Percentiles rank a stretch among this genome's conserved stretches.
Conservation (phyloP, 768 basidiomycete genomes). For the Amylocystis lapponica region DNA sequence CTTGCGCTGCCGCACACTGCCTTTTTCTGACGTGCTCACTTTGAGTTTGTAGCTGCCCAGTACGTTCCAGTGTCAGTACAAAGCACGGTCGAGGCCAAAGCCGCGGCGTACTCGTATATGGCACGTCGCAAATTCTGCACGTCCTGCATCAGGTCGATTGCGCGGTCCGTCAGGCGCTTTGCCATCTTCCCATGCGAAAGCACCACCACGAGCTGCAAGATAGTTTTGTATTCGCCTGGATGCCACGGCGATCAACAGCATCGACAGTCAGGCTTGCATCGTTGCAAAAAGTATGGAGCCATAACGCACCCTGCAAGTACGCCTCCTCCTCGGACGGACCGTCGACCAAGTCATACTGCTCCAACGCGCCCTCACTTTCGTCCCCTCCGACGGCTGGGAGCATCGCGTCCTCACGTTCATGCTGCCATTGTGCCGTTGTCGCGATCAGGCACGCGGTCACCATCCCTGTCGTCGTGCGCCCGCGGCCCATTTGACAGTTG, state of each 20-base stretch:
- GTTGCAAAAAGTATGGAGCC: not conserved
- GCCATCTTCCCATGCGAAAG: slow-evolving; percentile 90
- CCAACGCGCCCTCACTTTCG: slow-evolving; percentile 29
- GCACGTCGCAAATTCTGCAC: slow-evolving; percentile 96
- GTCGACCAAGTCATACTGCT: slow-evolving; percentile 65
- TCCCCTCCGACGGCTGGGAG: slow-evolving; percentile 15
- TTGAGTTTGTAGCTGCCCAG: slow-evolving; percentile 83
- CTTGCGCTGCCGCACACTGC: slow-evolving; percentile 70
- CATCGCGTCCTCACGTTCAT: slow-evolving; percentile 30
- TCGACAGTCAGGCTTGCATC: not conserved
- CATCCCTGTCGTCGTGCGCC: slow-evolving; percentile 95
- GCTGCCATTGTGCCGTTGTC: slow-evolving; percentile 56
- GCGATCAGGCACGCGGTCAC: slow-evolving; percentile 84
- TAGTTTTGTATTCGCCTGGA: slow-evolving; percentile 93
- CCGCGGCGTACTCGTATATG: slow-evolving; percentile 75
- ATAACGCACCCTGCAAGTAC: slow-evolving; percentile 67
- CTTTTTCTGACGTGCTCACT: slow-evolving; percentile 75
- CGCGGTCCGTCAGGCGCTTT: slow-evolving; percentile 83
- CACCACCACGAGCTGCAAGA: slow-evolving; percentile 89
- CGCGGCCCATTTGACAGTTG: slow-evolving; percentile 96
- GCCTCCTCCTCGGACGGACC: slow-evolving; percentile 85
- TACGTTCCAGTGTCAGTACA: slow-evolving; percentile 1
- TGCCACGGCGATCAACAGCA: not conserved
- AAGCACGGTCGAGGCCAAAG: not conserved
- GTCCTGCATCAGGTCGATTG: slow-evolving; percentile 90